Evolutionary conservation across 306 rosid species (phyloP), one percentile per base, ranked within the genome.

Genomic region (Lathyrus oleraceus): DNA sequence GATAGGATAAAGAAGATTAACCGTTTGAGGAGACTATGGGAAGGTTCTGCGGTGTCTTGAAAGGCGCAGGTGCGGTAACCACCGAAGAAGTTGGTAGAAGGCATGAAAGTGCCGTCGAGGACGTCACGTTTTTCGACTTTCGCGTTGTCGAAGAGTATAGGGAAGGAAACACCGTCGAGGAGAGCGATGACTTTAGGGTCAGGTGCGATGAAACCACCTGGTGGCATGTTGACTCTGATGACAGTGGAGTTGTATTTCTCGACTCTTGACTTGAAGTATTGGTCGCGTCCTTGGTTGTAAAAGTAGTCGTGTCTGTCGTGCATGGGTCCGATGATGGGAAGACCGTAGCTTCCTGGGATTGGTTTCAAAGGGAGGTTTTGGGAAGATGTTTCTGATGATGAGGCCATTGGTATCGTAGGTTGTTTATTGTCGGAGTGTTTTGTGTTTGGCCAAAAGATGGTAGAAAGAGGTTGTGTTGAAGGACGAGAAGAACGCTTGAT

Each of bases 41-140:
- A 78, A 19, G 85, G 78, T 14, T 91, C 97, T 0, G 96, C 63
- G 0, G 96, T 82, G 72, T 91, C 96, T 0, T 81, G 85, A 58
- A 67, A 91, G 3, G 97, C 81, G 28, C 91, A 85, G 6, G 84
- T 61, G 3, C 91, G 87, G 76, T 84, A 76, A n/a, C 92, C 88
- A 6, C 96, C 96, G 70, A 88, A 81, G 84, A 73, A 84, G 67
- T 69, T 2, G 6, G 84, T 69, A 56, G 96, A 84, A 0, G 97
- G 94, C 96, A 89, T 87, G 87, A 72, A 91, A 13, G 96, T 91
- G 1, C 97, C 97, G 76, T 83, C 89, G 8, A 91, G 84, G 47
- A 91, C 81, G 70, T 87, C 72, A 0, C 83, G 83, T 19, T 87
- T 91, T 3, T 82, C 88, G 74, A 91, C 91, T 36, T 85, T 89